Base-by-base conservation (phyloP, 163 green algal species). In the Trebouxiophyceae sp. region DNA sequence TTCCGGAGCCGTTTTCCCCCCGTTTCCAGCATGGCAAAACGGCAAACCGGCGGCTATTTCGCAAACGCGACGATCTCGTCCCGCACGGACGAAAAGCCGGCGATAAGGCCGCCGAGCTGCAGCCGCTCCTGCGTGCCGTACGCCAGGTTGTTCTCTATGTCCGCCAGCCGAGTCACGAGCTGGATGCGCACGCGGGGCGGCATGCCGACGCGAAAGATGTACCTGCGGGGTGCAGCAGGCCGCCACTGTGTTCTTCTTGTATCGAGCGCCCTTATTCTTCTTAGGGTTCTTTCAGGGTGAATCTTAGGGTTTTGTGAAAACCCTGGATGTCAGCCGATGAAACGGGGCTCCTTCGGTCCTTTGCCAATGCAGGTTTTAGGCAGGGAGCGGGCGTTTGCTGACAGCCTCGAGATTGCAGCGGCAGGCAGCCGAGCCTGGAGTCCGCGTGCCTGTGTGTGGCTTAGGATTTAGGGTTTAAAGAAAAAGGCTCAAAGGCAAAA, bases 141-240 rank as follows among this genome's bases (percentile, higher is more conserved):
- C 0, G 91, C 84, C 45, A 98, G 82, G 5, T 87, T 73, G 77
- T 95, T 73, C 83, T 98, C 93, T 2, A 93, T 80, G 57, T 93
- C 85, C 31, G 92, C 89, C 73, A 98, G 71, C 46, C 70, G 73
- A 47, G 87, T 81, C 20, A 97, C 71, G 33, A 98, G 79, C 1
- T 84, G 72, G 0, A 88, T 77, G 3, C 76, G 62, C 28, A 81
- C 79, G 8, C 56, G 28, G 7, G 70, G 54, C 2, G 91, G 91
- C 77, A 97, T 89, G 66, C 68, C 60, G 39, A 96, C 83, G 33
- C 67, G 57, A 56, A 95, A 91, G 16, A 95, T 72, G 58, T 82
- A 91, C 44, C 83, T 91, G 72, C n/a, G 39, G 39, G 39, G 39
- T 50, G 39, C 39, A 50, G n/a, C n/a, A n/a, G n/a, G n/a, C n/a